These are phyloP conservation scores for Paramecium sexaurelia DNA, from an alignment of 73 alveolate genomes.

Conservation along the genomic window DNA sequence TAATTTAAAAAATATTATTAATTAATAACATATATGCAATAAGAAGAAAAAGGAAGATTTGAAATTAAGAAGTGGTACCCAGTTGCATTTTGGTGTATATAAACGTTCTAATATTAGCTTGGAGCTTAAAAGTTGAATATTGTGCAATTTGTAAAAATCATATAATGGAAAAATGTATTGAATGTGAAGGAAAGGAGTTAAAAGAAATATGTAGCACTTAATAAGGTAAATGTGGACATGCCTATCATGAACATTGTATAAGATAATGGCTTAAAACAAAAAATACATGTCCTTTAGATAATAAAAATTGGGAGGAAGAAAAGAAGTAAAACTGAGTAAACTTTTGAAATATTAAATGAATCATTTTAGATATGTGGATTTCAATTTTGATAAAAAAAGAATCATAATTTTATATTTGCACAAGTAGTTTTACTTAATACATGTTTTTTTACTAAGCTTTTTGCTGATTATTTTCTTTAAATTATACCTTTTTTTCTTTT, in stretches of 20 bases:
- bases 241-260: slow-evolving; percentile 55
- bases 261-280: slow-evolving; percentile 47
- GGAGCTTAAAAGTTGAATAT: slow-evolving; percentile 57
- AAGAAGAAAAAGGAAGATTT: slow-evolving; percentile 47
- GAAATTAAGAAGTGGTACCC: slow-evolving; percentile 50
- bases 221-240: slow-evolving; percentile 32
- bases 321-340: neutral
- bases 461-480: neutral
- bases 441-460: neutral
- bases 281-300: slow-evolving; percentile 58
- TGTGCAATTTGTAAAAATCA: slow-evolving; percentile 61
- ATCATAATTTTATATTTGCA: neutral
- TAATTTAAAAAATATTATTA: neutral
- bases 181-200: slow-evolving; percentile 21
- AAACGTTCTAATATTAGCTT: neutral
- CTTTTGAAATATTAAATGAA: neutral
- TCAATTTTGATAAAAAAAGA: neutral
- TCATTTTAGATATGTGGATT: neutral
- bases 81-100: slow-evolving; percentile 57
- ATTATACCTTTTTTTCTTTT: no score
- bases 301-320: slow-evolving; percentile 29
- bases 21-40: neutral
- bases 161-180: slow-evolving; percentile 53
- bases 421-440: neutral
- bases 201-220: neutral